Evolutionary conservation across 371 early-diverging fungal species (phyloP).

Genomic region (Blyttiomyces sp.): DNA sequence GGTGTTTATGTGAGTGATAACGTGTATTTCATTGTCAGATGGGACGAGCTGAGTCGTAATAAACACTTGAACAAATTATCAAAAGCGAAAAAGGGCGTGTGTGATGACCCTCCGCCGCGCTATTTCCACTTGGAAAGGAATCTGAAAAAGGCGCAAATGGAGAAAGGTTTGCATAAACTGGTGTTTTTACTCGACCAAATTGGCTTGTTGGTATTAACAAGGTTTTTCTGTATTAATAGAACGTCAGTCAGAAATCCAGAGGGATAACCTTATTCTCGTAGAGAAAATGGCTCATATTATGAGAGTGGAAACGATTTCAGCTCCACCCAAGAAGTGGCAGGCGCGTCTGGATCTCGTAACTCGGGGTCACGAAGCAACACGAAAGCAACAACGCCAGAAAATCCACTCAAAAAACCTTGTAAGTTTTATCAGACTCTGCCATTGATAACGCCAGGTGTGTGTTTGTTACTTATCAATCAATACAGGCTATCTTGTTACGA

Average conservation of each 20-base stretch:
- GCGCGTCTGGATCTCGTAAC: background rate
- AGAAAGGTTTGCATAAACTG: too few species aligned
- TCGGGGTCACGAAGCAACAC: background rate
- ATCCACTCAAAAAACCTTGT: background rate
- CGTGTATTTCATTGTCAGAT: conserved; percentile 1
- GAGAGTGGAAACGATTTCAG: background rate
- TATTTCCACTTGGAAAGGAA: conserved; percentile 11
- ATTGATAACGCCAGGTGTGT: too few species aligned
- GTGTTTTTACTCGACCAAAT: too few species aligned
- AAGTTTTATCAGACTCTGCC: too few species aligned
- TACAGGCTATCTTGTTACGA: background rate
- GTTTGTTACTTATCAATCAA: too few species aligned
- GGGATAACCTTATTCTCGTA: conserved; percentile 2
- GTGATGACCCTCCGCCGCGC: conserved; percentile 2
- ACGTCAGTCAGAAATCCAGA: conserved; percentile 10
- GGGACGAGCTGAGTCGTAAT: conserved; percentile 8
- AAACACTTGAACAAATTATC: conserved; percentile 7
- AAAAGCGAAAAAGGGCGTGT: background rate
- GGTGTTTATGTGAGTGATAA: too few species aligned
- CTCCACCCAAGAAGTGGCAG: background rate
- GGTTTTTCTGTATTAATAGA: too few species aligned
- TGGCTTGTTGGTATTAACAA: too few species aligned
- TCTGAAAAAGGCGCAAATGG: conserved; percentile 14
- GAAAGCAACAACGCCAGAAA: background rate
- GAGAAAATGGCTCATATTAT: conserved; percentile 14